Conservation (phyloP, 345 rosid species). For the Psidium friedrichsthalianum region DNA sequence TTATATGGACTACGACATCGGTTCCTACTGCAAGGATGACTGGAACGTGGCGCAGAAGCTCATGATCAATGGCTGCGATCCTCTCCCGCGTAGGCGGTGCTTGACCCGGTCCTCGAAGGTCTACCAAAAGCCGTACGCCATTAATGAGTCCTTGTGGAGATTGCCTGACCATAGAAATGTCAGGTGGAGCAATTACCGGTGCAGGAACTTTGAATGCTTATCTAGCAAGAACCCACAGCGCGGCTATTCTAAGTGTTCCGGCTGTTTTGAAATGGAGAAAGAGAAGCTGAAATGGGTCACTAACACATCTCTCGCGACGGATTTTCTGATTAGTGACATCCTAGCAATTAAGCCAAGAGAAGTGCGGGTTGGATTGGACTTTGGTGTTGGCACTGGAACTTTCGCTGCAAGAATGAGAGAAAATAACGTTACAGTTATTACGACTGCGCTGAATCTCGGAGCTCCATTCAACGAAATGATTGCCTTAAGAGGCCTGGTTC, state of each 20-base stretch:
- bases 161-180: conserved; percentile 73
- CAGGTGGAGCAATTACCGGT: conserved; percentile 68
- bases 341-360: conserved; percentile 53
- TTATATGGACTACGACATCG: conserved; percentile 88
- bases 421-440: conserved; percentile 50
- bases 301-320: conserved; percentile 29
- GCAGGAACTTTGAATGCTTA: conserved; percentile 58
- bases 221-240: conserved; percentile 51
- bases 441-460: conserved; percentile 73
- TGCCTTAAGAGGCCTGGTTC: conserved; percentile 72
- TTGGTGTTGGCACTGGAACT: conserved; percentile 66
- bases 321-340: conserved; percentile 54
- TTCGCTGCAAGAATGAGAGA: conserved; percentile 92
- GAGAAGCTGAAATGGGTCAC: conserved; percentile 65
- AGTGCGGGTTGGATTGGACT: conserved; percentile 60
- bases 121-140: conserved; percentile 62
- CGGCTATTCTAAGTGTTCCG: conserved; percentile 63
- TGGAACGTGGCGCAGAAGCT: conserved; percentile 82
- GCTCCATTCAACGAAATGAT: conserved; percentile 87
- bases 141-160: conserved; percentile 81
- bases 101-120: conserved; percentile 75
- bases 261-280: conserved; percentile 85
- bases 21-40: conserved; percentile 73
- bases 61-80: conserved; percentile 64
- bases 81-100: conserved; percentile 75